Evolutionary conservation across 495 filamentous ascomycete genomes (phyloP), one percentile per base, ranked within the genome.

Genomic region (Chaetomium tenue): DNA sequence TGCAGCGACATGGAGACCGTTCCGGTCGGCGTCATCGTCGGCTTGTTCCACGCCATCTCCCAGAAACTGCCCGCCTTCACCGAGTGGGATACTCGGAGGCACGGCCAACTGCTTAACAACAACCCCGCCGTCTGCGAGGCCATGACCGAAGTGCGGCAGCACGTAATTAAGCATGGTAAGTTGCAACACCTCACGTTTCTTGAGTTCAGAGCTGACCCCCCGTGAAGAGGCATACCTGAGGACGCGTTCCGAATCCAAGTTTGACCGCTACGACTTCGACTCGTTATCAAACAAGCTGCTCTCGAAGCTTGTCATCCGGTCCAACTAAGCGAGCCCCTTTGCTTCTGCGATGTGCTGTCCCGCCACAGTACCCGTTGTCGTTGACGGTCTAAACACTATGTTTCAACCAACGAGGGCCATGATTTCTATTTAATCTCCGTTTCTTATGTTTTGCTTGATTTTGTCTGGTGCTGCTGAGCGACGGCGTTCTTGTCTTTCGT

Each of bases 201-300:
- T 16, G 9, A 37, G 25, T 25, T n/a, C 26, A 37, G 28, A 65
- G 54, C 61, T 70, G 74, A 69, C 54, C 39, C 22, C 15, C 18
- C 6, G 22, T 46, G 40, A 70, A 87, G 84, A 87, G 72, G 61
- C 78, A 7, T 87, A 86, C 68, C 75, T 87, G 42, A 78, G 82
- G 68, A 81, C 82, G 18, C 83, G 84, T 46, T 68, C 76, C 42
- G 79, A 80, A 22, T 82, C 87, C 69, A 89, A 89, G 74, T 97
- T 93, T 76, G 88, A 96, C 79, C 87, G 90, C 67, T 80, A 86
- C 66, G 91, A 97, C 78, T 97, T 97, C 74, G 92, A 97, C 79
- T 92, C 87, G 64, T 79, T 97, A 70, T 93, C 91, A 60, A 95
- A 93, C 84, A 96, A 95, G 81, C 94, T 97, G 78, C 80, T 96